Base-by-base conservation (phyloP, 805 yeast species). In the Teunomyces cretensis region DNA sequence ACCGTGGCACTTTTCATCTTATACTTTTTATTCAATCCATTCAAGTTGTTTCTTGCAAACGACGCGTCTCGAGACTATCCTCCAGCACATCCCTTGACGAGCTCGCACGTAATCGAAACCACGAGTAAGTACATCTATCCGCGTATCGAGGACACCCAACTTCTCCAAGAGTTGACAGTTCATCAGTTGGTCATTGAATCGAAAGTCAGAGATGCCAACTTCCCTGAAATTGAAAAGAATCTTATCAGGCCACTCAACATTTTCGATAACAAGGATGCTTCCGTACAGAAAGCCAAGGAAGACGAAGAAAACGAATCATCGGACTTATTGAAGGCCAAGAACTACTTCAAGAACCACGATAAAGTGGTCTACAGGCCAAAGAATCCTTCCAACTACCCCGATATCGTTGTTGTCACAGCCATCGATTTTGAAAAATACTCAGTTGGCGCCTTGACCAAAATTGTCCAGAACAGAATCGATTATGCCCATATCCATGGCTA, bases 401-500 rank as follows among this genome's bases (percentile, higher is more conserved):
- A 83, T 44, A 73, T 86, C 17, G 81, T 91, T 15, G 61, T 91
- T 32, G 97, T 91, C 12, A 80, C 95, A 0, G 84, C 86, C 2
- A 68, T 91, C 24, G 96, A 90, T 67, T 86, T 80, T 55, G 87
- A 85, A 42, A 78, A 75, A 44, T 81, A 80, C 55, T 79, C 82
- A 26, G 59, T 77, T 32, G 76, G 77, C 15, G 80, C 83, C 28
- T 70, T 89, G 37, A 80, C 83, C 13, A 79, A 78, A 44, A 73
- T 91, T 44, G 85, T 89, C 14, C 95, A 89, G 62, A 90, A 90
- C 63, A 78, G 97, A 58, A 85, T 87, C 24, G 91, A 89, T 62
- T 92, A 91, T 61, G 96, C 96, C 5, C 87, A 84, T 62, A 72
- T 72, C 9, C 90, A 88, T 57, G 79, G 79, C 31, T 92, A 84